Evolutionary conservation across 352 stramenopile species (phyloP).

Genomic region (Globisporangium emineosum): DNA sequence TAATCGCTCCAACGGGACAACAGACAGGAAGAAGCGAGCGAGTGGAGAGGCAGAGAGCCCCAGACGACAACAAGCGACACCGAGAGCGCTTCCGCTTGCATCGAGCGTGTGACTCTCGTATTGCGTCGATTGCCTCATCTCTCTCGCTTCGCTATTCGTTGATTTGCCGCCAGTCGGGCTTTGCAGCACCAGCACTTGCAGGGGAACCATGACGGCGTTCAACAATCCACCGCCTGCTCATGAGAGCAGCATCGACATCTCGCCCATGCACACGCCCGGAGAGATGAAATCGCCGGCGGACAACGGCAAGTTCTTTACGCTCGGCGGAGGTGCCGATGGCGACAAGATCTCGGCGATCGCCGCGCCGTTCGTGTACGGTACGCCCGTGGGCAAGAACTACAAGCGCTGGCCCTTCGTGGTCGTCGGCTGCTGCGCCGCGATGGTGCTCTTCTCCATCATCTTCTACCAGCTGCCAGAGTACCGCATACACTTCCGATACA

Average conservation of each 20-base stretch:
- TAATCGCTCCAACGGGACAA: slow-evolving; percentile 4
- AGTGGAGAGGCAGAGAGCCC: neutral
- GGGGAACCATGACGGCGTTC: slow-evolving; percentile 15
- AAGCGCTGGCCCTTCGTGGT: slow-evolving; percentile 76
- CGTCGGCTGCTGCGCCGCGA: slow-evolving; percentile 39
- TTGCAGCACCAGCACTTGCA: neutral
- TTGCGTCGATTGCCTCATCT: slow-evolving; percentile 5
- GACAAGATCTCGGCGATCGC: slow-evolving; percentile 34
- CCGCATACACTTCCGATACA: slow-evolving; percentile 56
- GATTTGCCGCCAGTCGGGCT: neutral
- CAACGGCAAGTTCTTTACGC: slow-evolving; percentile 70
- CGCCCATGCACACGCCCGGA: slow-evolving; percentile 29
- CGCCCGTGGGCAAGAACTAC: slow-evolving; percentile 75
- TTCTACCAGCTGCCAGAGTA: slow-evolving; percentile 77
- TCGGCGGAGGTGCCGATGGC: slow-evolving; percentile 6
- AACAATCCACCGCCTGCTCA: neutral
- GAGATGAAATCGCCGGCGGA: slow-evolving; percentile 41
- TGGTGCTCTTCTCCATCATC: slow-evolving; percentile 66
- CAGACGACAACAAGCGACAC: neutral
- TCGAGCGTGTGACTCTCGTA: neutral
- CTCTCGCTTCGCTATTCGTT: neutral
- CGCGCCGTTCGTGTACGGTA: slow-evolving; percentile 73
- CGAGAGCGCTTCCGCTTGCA: neutral
- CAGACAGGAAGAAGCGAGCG: neutral
- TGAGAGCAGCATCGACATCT: slow-evolving; percentile 17